A percentile compares a stretch with the other conserved stretches of the same genome.
phyloP scores from a whole-genome alignment of 306 rosid species.

The Cucumis melo region DNA sequence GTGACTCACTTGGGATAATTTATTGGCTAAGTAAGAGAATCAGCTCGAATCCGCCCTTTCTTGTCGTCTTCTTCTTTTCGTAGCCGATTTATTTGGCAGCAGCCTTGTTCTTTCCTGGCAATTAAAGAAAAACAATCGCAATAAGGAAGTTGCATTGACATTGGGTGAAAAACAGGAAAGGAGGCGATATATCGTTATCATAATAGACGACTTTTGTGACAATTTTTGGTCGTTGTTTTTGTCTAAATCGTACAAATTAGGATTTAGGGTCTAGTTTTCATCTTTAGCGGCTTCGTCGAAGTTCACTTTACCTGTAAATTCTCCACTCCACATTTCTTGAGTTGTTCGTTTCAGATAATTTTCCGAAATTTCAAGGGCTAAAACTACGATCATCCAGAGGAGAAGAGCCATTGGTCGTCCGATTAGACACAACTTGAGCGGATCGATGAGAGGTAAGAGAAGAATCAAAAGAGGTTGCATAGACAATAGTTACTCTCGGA shows the following conservation, averaged over 20 bases:
- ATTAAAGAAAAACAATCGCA: background rate
- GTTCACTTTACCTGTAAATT: background rate
- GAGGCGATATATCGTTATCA: background rate
- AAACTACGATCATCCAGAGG: background rate
- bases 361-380: background rate
- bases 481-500: background rate
- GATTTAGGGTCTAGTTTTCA: background rate
- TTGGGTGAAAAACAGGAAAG: background rate
- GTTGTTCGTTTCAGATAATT: background rate
- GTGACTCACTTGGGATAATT: background rate
- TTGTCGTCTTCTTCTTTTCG: background rate
- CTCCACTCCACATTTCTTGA: background rate
- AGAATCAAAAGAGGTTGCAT: background rate
- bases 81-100: background rate
- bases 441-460: background rate
- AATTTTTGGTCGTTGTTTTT: background rate
- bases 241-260: background rate
- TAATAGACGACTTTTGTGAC: background rate
- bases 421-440: background rate
- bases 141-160: background rate
- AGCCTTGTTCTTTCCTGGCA: background rate
- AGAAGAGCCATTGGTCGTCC: background rate
- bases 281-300: background rate
- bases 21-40: background rate
- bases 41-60: background rate